These are phyloP conservation scores for Phytophthora megakarya DNA, from an alignment of 352 stramenopile genomes.

Conservation along the genomic window DNA sequence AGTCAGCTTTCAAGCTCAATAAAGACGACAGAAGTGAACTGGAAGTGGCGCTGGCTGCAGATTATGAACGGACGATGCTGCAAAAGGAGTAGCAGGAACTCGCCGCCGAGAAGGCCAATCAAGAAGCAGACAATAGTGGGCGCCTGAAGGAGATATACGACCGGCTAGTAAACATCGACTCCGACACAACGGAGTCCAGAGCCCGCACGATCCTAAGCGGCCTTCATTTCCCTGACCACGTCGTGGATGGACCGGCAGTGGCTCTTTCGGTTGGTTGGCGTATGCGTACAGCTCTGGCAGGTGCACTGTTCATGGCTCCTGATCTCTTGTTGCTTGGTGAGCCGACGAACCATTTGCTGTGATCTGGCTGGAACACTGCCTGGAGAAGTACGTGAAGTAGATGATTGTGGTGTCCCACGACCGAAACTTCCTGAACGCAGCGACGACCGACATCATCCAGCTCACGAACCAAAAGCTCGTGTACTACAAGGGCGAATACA, in stretches of 20 bases:
- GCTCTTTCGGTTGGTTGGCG: constrained; percentile 94
- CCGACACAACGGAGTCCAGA: constrained; percentile 89
- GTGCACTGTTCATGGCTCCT: constrained; percentile 94
- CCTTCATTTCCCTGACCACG: constrained; percentile 93
- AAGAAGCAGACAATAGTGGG: constrained; percentile 51
- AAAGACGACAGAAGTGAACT: constrained; percentile 89
- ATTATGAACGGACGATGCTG: constrained; percentile 94
- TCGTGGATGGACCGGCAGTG: constrained; percentile 91
- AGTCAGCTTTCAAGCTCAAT: constrained; percentile 88
- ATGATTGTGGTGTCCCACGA: constrained; percentile 97
- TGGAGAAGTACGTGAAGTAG: constrained; percentile 93
- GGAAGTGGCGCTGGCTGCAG: constrained; percentile 93
- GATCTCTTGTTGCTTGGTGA: constrained; percentile 96
- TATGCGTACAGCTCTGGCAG: constrained; percentile 95
- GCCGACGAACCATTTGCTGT: constrained; percentile 93
- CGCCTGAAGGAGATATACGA: constrained; percentile 87
- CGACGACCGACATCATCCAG: constrained; percentile 96
- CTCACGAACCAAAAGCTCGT: constrained; percentile 92
- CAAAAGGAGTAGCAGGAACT: constrained; percentile 95
- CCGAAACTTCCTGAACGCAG: constrained; percentile 96
- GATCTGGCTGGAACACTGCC: constrained; percentile 93
- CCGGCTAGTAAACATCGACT: constrained; percentile 89
- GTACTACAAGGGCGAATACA: constrained; percentile 96
- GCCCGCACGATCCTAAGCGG: constrained; percentile 92
- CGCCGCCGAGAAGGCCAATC: constrained; percentile 30